Conservation (phyloP, 2,329 filamentous ascomycete genomes). For the Clarireedia paspali region DNA sequence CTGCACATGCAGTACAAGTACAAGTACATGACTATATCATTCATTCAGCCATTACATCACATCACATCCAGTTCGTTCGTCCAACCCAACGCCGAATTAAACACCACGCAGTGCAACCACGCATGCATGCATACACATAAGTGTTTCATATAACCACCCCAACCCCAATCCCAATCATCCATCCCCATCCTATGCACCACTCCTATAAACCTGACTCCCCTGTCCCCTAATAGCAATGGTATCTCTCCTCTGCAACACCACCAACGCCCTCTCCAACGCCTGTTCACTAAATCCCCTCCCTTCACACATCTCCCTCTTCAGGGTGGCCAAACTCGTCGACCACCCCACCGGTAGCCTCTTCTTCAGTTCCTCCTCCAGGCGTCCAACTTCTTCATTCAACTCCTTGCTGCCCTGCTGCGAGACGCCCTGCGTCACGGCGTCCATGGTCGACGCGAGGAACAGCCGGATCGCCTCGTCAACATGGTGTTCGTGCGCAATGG, state of each 20-base stretch:
- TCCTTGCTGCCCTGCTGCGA: slow-evolving; percentile 77
- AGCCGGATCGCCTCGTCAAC: slow-evolving; percentile 96
- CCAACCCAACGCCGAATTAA: too few species aligned
- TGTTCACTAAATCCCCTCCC: slow-evolving; percentile 85
- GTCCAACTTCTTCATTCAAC: slow-evolving; percentile 80
- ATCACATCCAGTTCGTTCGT: too few species aligned
- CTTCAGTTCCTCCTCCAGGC: slow-evolving; percentile 83
- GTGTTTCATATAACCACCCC: too few species aligned
- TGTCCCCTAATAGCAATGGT: slow-evolving; percentile 77
- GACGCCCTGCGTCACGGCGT: slow-evolving; percentile 79
- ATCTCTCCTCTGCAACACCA: slow-evolving; percentile 80
- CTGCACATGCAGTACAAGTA: too few species aligned
- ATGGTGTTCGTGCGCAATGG: slow-evolving; percentile 81
- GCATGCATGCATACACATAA: too few species aligned
- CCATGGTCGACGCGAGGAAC: slow-evolving; percentile 96
- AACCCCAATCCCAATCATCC: too few species aligned
- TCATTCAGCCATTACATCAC: too few species aligned
- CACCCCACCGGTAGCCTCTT: slow-evolving; percentile 87
- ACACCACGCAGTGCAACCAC: too few species aligned
- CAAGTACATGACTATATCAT: too few species aligned
- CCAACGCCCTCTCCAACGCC: slow-evolving; percentile 73
- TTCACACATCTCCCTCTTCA: slow-evolving; percentile 87
- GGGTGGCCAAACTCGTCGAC: slow-evolving; percentile 81
- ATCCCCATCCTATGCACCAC: slow-evolving; percentile 47
- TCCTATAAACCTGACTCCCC: slow-evolving; percentile 66